Conservation (phyloP, 768 basidiomycete genomes). For the Cubamyces lactineus region DNA sequence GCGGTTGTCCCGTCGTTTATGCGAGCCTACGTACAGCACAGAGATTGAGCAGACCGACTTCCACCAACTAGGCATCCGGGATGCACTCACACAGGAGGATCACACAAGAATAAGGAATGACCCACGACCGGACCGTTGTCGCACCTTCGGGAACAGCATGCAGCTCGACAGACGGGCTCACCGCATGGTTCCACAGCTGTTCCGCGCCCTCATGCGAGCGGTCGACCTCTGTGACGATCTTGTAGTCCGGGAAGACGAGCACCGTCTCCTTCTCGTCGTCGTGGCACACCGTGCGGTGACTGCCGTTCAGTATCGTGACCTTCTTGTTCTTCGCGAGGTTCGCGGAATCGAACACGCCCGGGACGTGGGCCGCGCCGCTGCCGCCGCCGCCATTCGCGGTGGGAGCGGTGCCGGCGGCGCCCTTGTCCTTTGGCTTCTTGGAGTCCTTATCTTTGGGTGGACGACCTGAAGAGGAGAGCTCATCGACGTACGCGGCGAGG, state of each 20-base stretch:
- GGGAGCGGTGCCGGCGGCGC: not conserved
- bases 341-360: conserved; percentile 62
- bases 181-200: conserved; percentile 63
- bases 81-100: conserved; percentile 81
- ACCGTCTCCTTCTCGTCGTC: conserved; percentile 71
- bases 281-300: conserved; percentile 72
- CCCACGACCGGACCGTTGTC: conserved; percentile 65
- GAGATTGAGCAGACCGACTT: not conserved
- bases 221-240: conserved; percentile 73
- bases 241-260: conserved; percentile 92
- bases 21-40: conserved; percentile 66
- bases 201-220: conserved; percentile 66
- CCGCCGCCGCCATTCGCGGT: not conserved
- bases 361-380: conserved; percentile 28
- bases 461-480: conserved; percentile 15
- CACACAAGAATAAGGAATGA: conserved; percentile 87
- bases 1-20: conserved; percentile 90
- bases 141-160: conserved; percentile 48
- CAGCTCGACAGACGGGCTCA: conserved; percentile 62
- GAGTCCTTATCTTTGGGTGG: conserved; percentile 18
- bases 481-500: conserved; percentile 62
- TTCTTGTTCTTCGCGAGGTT: conserved; percentile 45
- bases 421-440: conserved; percentile 14
- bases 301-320: conserved; percentile 82
- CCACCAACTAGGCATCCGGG: too few relatives aligned